Conservation (phyloP, 2,329 filamentous ascomycete species). For the Fusarium drepaniforme region DNA sequence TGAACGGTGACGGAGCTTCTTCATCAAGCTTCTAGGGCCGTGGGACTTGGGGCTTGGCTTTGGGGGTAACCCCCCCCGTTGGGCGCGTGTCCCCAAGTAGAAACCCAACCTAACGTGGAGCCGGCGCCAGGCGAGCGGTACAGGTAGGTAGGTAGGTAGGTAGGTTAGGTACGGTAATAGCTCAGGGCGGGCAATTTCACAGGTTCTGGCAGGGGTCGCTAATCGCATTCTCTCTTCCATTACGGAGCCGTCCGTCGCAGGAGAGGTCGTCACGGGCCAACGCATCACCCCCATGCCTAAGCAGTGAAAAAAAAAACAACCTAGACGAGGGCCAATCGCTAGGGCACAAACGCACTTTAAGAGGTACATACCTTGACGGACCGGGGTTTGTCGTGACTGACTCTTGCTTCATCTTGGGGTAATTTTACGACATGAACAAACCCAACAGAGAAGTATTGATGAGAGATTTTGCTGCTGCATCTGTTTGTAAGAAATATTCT, state of each 20-base stretch:
- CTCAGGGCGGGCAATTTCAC: slow-evolving; percentile 19
- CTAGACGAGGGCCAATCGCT: slow-evolving; percentile 26
- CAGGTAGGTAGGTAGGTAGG: neutral
- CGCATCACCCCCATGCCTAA: slow-evolving; percentile 7
- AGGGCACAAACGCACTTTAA: slow-evolving; percentile 27
- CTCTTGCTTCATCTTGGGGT: slow-evolving; percentile 23
- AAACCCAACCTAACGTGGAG: slow-evolving; percentile 31
- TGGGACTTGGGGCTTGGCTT: neutral
- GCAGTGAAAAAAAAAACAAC: neutral
- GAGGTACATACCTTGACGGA: slow-evolving; percentile 16
- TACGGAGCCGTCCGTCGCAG: neutral
- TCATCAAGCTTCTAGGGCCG: slow-evolving; percentile 3
- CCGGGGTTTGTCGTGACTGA: slow-evolving; percentile 7
- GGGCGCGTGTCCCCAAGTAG: slow-evolving; percentile 12
- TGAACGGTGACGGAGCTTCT: neutral
- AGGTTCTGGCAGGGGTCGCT: slow-evolving; percentile 1
- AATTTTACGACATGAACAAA: slow-evolving; percentile 16
- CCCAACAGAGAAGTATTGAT: neutral
- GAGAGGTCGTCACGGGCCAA: slow-evolving; percentile 8
- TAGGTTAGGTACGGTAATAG: slow-evolving; percentile 1
- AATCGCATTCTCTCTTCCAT: neutral
- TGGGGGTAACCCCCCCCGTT: slow-evolving; percentile 7
- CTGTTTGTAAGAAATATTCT: neutral
- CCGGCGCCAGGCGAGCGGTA: slow-evolving; percentile 13
- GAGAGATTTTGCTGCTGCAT: neutral